Percentiles rank a stretch among this genome's conserved stretches.
These are phyloP conservation scores for Trichaptum fuscoviolaceum DNA, from an alignment of 768 basidiomycete species.

Conservation along the genomic window DNA sequence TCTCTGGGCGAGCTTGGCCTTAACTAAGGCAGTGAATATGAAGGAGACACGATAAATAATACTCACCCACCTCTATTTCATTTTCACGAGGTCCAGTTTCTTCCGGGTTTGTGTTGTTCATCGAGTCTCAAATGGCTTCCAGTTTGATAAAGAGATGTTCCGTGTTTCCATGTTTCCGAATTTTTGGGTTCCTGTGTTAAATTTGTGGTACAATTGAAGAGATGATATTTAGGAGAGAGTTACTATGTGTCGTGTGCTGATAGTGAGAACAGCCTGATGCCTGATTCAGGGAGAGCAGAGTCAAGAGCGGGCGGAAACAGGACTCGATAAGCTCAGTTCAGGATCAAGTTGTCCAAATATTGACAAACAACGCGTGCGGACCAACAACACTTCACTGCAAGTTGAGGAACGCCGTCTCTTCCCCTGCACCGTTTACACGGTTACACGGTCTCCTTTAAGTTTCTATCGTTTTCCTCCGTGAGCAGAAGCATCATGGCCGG, in stretches of 20 bases:
- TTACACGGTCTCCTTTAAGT: neutral
- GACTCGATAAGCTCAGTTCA: too few species aligned
- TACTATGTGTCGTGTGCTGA: neutral
- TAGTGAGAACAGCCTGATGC: neutral
- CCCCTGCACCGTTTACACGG: too few species aligned
- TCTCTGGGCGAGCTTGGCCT: neutral
- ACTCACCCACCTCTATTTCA: neutral
- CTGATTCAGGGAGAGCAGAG: neutral
- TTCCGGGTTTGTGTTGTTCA: neutral
- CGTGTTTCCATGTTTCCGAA: neutral
- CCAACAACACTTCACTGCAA: neutral
- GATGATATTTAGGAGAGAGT: neutral
- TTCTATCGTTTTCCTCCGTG: neutral
- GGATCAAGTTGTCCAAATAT: neutral
- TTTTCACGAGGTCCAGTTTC: neutral
- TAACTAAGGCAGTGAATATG: neutral
- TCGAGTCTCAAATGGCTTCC: neutral
- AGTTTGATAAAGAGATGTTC: neutral
- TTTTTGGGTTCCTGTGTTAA: neutral
- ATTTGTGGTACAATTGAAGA: neutral
- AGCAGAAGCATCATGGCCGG: neutral
- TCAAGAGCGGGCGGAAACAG: neutral
- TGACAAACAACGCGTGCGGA: neutral
- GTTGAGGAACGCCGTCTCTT: too few species aligned
- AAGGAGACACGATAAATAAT: neutral